A percentile compares a stretch with the other conserved stretches of the same genome.
These are phyloP conservation scores for Mucor ambiguus DNA, from an alignment of 371 early-diverging fungal genomes.

Conservation along the genomic window DNA sequence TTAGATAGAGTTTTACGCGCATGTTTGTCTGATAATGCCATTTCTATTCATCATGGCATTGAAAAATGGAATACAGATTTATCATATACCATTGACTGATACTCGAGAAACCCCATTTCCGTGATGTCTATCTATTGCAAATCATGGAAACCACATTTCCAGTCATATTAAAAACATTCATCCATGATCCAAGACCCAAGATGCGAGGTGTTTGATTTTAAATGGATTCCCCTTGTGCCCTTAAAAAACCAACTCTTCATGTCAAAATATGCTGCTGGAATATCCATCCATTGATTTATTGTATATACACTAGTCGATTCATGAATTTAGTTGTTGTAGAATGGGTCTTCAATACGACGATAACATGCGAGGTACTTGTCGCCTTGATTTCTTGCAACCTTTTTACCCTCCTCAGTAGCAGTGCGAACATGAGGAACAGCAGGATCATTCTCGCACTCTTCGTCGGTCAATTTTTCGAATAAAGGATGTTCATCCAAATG, in stretches of 20 bases:
- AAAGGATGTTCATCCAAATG: conserved; percentile 94
- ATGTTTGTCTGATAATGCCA: background rate
- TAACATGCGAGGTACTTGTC: conserved; percentile 94
- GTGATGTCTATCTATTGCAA: background rate
- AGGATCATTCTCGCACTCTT: conserved; percentile 86
- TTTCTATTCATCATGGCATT: background rate
- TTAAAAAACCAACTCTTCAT: background rate
- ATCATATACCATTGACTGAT: too few species aligned
- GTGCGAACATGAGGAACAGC: conserved; percentile 81
- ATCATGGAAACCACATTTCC: background rate
- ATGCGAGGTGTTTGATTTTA: background rate
- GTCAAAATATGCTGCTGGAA: background rate
- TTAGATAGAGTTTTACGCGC: background rate
- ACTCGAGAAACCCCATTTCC: background rate
- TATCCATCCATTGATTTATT: conserved; percentile 7
- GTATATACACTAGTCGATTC: conserved; percentile 2
- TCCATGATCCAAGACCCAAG: background rate
- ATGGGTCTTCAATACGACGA: conserved; percentile 74
- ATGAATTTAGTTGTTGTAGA: conserved; percentile 18
- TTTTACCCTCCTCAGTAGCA: conserved; percentile 97
- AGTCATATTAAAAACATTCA: background rate
- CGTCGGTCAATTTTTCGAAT: conserved; percentile 86
- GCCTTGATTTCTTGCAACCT: conserved; percentile 94
- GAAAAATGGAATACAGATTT: background rate
- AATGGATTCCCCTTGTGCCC: background rate